Base-by-base conservation (phyloP, 1,284 basidiomycete species). In the Amylostereum areolatum region DNA sequence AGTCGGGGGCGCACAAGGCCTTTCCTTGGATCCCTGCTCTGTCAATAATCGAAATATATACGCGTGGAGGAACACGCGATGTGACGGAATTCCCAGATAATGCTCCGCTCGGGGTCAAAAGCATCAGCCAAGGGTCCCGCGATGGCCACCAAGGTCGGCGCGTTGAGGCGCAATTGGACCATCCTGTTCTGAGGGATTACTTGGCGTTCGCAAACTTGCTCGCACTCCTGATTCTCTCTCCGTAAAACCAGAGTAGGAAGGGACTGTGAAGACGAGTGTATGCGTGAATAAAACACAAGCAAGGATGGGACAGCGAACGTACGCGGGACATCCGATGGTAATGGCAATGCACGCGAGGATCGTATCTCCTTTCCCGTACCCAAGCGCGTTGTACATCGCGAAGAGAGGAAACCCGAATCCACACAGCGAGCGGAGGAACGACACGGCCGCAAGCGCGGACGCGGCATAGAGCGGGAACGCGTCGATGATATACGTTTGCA, bases 361-460 rank as follows among this genome's bases (percentile, higher is more conserved):
- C 0, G 83, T 81, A 51, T 80, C 67, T 3, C 81, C 84, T 52
- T 78, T 81, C 0, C 84, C 85, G 47, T 78, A 83, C 5, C 83
- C 85, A 0, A 86, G 69, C 10, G 68, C 67, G 3, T 68, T 63
- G 61, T 80, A 86, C 82, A 86, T 84, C 12, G 78, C 81, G 50
- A 87, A 85, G 9, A 87, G 62, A 12, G 84, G 84, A 60, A 87
- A 87, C 2, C 74, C 79, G 46, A 83, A 84, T 2, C 83, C 81
- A 1, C 77, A 77, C 0, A 83, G 55, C 0, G 81, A 79, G 33
- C 83, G 78, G 3, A 85, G 58, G 61, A 64, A 82, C 0, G 75
- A 66, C 12, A 76, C 75, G 0, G 81, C 80, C 0, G 81, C 82
- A 3, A 85, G 65, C 2, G 83, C 83, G 32, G 80, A 82, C 7